Conservation (phyloP, 192 early-diverging fungal species). For the Geosiphon pyriformis region DNA sequence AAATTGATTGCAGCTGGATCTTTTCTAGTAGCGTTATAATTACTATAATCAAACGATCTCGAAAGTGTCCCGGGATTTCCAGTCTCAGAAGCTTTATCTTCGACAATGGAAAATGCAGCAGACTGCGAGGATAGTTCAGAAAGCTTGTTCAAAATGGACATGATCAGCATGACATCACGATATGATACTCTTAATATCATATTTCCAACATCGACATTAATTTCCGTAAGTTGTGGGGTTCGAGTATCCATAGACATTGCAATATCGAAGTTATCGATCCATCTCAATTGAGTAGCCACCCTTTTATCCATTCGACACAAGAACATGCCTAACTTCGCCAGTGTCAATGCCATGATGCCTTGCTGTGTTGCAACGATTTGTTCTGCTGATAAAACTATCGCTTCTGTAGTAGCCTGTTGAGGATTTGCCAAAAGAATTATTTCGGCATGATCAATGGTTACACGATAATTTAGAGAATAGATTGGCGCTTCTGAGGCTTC, state of each 20-base stretch:
- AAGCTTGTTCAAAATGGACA: slow-evolving; percentile 73
- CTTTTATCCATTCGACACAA: slow-evolving; percentile 86
- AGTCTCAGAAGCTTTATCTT: slow-evolving; percentile 4
- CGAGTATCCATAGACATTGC: slow-evolving; percentile 74
- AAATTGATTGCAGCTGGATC: background rate
- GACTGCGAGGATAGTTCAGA: slow-evolving; percentile 53
- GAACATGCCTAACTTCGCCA: slow-evolving; percentile 83
- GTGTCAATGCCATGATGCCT: slow-evolving; percentile 63
- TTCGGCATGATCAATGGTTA: slow-evolving; percentile 77
- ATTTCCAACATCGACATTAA: slow-evolving; percentile 70
- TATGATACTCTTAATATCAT: slow-evolving; percentile 82
- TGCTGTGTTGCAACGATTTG: slow-evolving; percentile 78
- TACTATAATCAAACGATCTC: slow-evolving; percentile 22
- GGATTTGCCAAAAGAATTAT: slow-evolving; percentile 82
- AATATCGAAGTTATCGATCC: slow-evolving; percentile 90
- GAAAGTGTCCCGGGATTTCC: slow-evolving; percentile 23
- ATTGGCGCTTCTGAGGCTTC: background rate
- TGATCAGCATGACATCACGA: slow-evolving; percentile 75
- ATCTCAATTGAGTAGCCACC: slow-evolving; percentile 69
- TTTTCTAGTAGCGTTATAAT: slow-evolving; percentile 3
- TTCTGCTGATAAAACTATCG: slow-evolving; percentile 79
- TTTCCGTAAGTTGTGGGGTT: slow-evolving; percentile 52
- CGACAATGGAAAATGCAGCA: slow-evolving; percentile 15
- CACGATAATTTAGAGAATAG: slow-evolving; percentile 57
- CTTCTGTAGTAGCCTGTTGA: slow-evolving; percentile 64